phyloP scores from a whole-genome alignment of 2,329 filamentous ascomycete genomes.

The Dactylellina leptospora region DNA sequence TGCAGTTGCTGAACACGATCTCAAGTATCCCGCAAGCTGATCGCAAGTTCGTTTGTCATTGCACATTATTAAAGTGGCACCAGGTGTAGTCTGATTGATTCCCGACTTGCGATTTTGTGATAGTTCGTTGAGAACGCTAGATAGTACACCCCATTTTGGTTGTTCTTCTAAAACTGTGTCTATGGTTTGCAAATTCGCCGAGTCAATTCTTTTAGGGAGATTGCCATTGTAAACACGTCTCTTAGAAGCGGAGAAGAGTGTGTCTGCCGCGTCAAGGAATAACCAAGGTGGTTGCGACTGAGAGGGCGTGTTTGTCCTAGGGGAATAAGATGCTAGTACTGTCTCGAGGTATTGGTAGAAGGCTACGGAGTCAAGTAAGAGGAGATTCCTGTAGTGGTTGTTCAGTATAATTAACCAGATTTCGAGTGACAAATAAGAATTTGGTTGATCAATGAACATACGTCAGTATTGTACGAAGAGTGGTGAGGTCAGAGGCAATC shows the following conservation, averaged over 20 bases:
- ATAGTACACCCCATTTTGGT: slow-evolving; percentile 89
- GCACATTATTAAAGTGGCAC: slow-evolving; percentile 96
- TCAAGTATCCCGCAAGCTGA: slow-evolving; percentile 88
- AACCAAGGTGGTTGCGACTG: slow-evolving; percentile 95
- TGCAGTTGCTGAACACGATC: slow-evolving; percentile 82
- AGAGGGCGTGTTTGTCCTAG: slow-evolving; percentile 83
- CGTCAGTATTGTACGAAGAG: slow-evolving; percentile 83
- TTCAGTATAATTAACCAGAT: background rate
- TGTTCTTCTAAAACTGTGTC: slow-evolving; percentile 86
- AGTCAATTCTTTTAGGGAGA: slow-evolving; percentile 69
- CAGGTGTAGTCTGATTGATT: slow-evolving; percentile 80
- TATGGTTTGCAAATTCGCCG: slow-evolving; percentile 69
- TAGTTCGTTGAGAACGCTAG: slow-evolving; percentile 92
- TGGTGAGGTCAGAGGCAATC: slow-evolving; percentile 86
- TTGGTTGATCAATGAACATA: slow-evolving; percentile 62
- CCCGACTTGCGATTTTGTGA: slow-evolving; percentile 89
- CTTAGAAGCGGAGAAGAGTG: slow-evolving; percentile 90
- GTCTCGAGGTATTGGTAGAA: slow-evolving; percentile 95
- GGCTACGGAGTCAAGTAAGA: slow-evolving; percentile 87
- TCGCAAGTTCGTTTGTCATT: slow-evolving; percentile 83
- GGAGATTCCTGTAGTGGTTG: slow-evolving; percentile 66
- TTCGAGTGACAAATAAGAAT: too few relatives aligned
- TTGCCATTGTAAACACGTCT: slow-evolving; percentile 83
- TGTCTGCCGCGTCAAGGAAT: slow-evolving; percentile 92
- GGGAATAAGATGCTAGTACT: slow-evolving; percentile 87